Percentiles rank a stretch among this genome's conserved stretches.
Evolutionary conservation across 352 stramenopile genomes (phyloP).

Genomic region (Elongisporangium prolatum): DNA sequence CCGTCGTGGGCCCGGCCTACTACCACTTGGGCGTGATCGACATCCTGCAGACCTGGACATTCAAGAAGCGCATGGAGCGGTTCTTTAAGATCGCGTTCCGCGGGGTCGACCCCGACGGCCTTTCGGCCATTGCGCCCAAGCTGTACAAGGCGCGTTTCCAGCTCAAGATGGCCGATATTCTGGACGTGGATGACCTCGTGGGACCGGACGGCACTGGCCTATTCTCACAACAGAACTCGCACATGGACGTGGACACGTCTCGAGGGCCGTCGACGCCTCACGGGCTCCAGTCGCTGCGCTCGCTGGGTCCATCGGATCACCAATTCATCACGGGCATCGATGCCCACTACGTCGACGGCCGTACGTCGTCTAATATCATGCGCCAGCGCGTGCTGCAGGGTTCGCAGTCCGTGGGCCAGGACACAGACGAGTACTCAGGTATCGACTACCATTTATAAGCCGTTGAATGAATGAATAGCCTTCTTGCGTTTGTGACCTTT

Average conservation of each 20-base stretch:
- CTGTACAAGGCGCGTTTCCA: constrained; percentile 86
- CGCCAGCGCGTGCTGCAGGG: constrained; percentile 56
- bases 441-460: constrained; percentile 85
- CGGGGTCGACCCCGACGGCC: constrained; percentile 67
- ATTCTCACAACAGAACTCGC: constrained; percentile 82
- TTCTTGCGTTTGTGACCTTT: no score
- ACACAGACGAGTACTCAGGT: constrained; percentile 77
- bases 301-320: constrained; percentile 59
- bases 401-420: constrained; percentile 68
- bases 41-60: constrained; percentile 89
- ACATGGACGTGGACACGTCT: constrained; percentile 84
- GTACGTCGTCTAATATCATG: constrained; percentile 37
- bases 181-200: constrained; percentile 73
- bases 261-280: constrained; percentile 47
- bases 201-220: constrained; percentile 33
- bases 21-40: constrained; percentile 91
- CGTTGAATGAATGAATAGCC: no score
- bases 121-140: constrained; percentile 81
- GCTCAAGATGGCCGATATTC: constrained; percentile 82
- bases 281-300: constrained; percentile 65
- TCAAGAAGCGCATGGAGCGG: constrained; percentile 83
- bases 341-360: constrained; percentile 57
- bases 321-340: constrained; percentile 52
- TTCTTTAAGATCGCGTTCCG: constrained; percentile 87
- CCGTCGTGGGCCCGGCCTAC: constrained; percentile 82